Evolutionary conservation across 768 basidiomycete genomes (phyloP), one percentile per base, ranked within the genome.

Genomic region (Amyloporia xantha): DNA sequence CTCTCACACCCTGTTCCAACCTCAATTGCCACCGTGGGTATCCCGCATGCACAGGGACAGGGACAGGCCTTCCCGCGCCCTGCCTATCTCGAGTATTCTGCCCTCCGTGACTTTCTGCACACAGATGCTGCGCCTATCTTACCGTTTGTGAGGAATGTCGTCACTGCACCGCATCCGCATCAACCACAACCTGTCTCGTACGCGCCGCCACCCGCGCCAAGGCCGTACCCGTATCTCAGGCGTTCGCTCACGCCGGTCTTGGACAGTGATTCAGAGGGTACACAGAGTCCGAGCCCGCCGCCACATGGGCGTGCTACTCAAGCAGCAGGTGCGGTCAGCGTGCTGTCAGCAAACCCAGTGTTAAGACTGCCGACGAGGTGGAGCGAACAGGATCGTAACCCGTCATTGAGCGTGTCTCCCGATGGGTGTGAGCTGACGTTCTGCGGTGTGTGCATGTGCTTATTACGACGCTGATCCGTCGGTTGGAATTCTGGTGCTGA

Each of bases 341-440:
- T 24, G 2, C 7, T 23, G 35, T 38, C 53, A 24, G 37, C 56
- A 7, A 48, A 54, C 17, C 51, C 53, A 1, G 47, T 54, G 44
- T 38, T 56, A 21, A 55, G 54, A 50, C 64, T 92, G 19, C 90
- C 90, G 17, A 85, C 85, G 2, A 75, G 86, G 35, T 91, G 88
- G 90, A 84, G 78, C 62, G 81, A 87, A 41, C 77, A 81, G 57
- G 78, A 77, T 52, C 76, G 84, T 43, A 74, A 78, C 54, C 57
- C 71, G 3, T 69, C 72, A 44, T 66, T 92, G 44, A 81, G 70
- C 52, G 73, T 91, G 13, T 81, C 81, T 6, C 53, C 66, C 24
- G 85, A 90, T 61, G 89, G 90, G 10, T 75, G 84, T 38, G 88
- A 91, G 46, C 66, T 91, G 45, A 75, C 75, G 19, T 87, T 82